Base-by-base conservation (phyloP, 2,329 filamentous ascomycete species). In the Aureobasidium leucospermi region DNA sequence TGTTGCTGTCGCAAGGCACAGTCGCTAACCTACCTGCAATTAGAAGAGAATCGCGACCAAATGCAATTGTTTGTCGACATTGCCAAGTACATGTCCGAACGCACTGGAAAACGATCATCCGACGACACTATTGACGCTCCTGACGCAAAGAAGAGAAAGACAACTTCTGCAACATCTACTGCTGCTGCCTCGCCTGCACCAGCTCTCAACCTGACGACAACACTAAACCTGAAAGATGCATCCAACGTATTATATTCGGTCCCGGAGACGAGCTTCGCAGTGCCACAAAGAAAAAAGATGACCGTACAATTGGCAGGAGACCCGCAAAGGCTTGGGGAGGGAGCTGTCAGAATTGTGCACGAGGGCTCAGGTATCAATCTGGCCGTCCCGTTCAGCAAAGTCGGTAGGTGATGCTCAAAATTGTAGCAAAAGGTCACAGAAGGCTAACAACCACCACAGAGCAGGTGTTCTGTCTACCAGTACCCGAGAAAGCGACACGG, bases 201-300 rank as follows among this genome's bases (percentile, higher is more conserved):
- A n/a, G n/a, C 48, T 41, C 34, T 36, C 23, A 41, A 31, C 13
- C 19, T 16, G 32, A 38, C 51, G n/a, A 19, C 41, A 9, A 41
- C 15, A 8, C 23, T 58, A n/a, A 34, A 58, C 8, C 32, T 34
- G 69, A 71, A 53, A 71, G 68, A 72, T 70, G 29, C 39, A 4
- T n/a, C 62, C 19, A 57, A 57, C 19, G 46, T 45, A 4, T 32
- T 58, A 2, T 49, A 36, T 58, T 36, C 52, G 55, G 32, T 29
- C 38, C 75, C 77, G 59, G 83, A 85, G 64, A 74, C 84, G 58
- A 84, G 81, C 59, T 85, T 86, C 70, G 77, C 82, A 15, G 76
- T 85, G 0, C 84, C 84, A 3, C 80, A 83, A 65, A 75, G 84
- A 57, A 87, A 86, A 74, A 86, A 86, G 73, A 75, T 85, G 61